A percentile compares a stretch with the other conserved stretches of the same genome.
These are phyloP conservation scores for Jatropha multifida DNA, from an alignment of 441 rosid genomes.

Conservation along the genomic window DNA sequence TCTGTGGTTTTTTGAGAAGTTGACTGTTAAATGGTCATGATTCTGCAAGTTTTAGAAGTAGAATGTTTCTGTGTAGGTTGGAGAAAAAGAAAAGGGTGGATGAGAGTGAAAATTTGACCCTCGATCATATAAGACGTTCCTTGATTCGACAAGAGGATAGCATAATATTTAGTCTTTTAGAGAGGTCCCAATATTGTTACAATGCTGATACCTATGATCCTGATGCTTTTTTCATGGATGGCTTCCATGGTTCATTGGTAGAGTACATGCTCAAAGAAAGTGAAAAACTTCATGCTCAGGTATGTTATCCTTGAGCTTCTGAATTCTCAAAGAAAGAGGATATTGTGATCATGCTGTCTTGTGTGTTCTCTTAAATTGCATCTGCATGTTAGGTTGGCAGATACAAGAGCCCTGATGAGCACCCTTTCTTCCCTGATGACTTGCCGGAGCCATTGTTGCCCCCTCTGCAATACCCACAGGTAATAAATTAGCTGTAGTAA, in stretches of 20 bases:
- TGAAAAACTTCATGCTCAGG: slow-evolving; percentile 87
- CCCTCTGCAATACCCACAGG: slow-evolving; percentile 84
- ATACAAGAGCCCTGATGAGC: slow-evolving; percentile 92
- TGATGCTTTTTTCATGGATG: slow-evolving; percentile 68
- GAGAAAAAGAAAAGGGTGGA: slow-evolving; percentile 61
- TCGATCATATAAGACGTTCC: slow-evolving; percentile 69
- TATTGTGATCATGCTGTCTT: not conserved
- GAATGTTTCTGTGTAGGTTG: slow-evolving; percentile 37
- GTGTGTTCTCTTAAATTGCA: slow-evolving; percentile 20
- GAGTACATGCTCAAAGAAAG: slow-evolving; percentile 81
- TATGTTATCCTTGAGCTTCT: slow-evolving; percentile 19
- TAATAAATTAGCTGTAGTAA: slow-evolving; percentile 8
- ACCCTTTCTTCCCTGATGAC: slow-evolving; percentile 78
- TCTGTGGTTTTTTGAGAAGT: not conserved
- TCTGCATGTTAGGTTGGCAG: slow-evolving; percentile 64
- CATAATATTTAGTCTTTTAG: slow-evolving; percentile 76
- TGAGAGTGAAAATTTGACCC: slow-evolving; percentile 69
- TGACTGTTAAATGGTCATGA: not conserved
- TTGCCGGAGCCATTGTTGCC: slow-evolving; percentile 79
- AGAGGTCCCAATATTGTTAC: slow-evolving; percentile 80
- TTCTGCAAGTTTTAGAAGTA: slow-evolving; percentile 9
- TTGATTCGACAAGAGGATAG: slow-evolving; percentile 91
- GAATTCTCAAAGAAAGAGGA: slow-evolving; percentile 3
- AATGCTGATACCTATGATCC: slow-evolving; percentile 84
- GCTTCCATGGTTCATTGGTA: slow-evolving; percentile 77